Evolutionary conservation across 768 basidiomycete genomes (phyloP).

Genomic region (Pisolithus tinctorius): DNA sequence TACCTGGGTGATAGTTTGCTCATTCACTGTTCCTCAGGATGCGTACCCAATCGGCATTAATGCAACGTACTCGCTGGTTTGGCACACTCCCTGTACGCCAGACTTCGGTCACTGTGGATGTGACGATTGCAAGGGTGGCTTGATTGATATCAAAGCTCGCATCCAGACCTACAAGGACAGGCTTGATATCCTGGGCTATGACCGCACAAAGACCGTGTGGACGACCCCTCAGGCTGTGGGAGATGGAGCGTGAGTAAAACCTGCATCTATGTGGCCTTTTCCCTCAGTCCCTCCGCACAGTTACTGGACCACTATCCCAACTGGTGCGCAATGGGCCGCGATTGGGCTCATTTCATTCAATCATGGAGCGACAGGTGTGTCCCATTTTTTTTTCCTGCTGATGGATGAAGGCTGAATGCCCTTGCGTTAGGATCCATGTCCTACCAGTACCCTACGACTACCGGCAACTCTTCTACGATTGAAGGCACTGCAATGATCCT

Average conservation of each 20-base stretch:
- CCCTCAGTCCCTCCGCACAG: slow-evolving; percentile 4
- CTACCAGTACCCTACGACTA: slow-evolving; percentile 10
- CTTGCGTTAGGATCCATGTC: slow-evolving; percentile 19
- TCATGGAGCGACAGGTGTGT: slow-evolving; percentile 22
- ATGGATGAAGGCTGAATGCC: background rate
- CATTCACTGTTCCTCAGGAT: slow-evolving; percentile 4
- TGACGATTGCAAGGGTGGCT: slow-evolving; percentile 56
- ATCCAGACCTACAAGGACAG: slow-evolving; percentile 61
- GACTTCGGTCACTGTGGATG: slow-evolving; percentile 73
- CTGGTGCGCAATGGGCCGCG: slow-evolving; percentile 20
- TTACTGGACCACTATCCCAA: slow-evolving; percentile 24
- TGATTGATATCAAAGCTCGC: slow-evolving; percentile 58
- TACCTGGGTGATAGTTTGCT: slow-evolving; percentile 12
- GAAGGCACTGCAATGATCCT: slow-evolving; percentile 11
- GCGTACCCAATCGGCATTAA: slow-evolving; percentile 43
- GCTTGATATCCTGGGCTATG: slow-evolving; percentile 56
- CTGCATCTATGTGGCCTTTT: background rate
- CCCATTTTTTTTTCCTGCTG: background rate
- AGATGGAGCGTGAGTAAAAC: slow-evolving; percentile 27
- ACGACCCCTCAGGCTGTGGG: slow-evolving; percentile 74
- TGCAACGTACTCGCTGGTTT: slow-evolving; percentile 51
- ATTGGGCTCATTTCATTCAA: slow-evolving; percentile 19
- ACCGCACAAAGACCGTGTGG: slow-evolving; percentile 65
- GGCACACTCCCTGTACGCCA: slow-evolving; percentile 53
- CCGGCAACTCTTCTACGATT: background rate